Conservation (phyloP, 1,284 basidiomycete genomes). For the Pascua guehoae region DNA sequence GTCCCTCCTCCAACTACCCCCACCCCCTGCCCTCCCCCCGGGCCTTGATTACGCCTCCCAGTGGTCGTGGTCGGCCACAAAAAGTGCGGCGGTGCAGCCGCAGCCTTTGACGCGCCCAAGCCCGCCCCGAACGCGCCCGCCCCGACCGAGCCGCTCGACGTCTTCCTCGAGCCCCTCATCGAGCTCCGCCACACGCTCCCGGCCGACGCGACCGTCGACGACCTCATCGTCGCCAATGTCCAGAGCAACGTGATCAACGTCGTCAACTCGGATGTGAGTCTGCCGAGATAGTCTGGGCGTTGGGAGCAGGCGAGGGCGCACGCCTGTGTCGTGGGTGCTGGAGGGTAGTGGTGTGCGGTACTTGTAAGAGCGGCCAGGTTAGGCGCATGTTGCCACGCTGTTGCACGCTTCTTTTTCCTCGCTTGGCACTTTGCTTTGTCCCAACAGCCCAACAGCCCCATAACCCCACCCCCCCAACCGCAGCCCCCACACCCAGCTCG, state of each 20-base stretch:
- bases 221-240: conserved; percentile 73
- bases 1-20: too few relatives aligned
- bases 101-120: conserved; percentile 54
- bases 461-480: too few relatives aligned
- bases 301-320: too few relatives aligned
- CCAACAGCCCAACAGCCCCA: too few relatives aligned
- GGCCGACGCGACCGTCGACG: conserved; percentile 52
- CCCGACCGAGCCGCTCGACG: conserved; percentile 55
- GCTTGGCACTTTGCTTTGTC: neutral
- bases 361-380: neutral
- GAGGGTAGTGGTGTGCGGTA: too few relatives aligned
- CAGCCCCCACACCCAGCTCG: too few relatives aligned
- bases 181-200: conserved; percentile 57
- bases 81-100: conserved; percentile 68
- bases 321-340: neutral
- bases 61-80: conserved; percentile 79
- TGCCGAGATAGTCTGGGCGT: too few relatives aligned
- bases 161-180: conserved; percentile 71
- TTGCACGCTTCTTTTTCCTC: neutral
- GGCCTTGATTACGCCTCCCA: conserved; percentile 37
- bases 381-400: too few relatives aligned
- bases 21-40: too few relatives aligned
- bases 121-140: conserved; percentile 45
- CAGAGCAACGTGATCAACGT: conserved; percentile 70
- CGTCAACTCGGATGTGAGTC: conserved; percentile 37